phyloP scores from a whole-genome alignment of 2,329 filamentous ascomycete genomes.

The Colletotrichum lupini region DNA sequence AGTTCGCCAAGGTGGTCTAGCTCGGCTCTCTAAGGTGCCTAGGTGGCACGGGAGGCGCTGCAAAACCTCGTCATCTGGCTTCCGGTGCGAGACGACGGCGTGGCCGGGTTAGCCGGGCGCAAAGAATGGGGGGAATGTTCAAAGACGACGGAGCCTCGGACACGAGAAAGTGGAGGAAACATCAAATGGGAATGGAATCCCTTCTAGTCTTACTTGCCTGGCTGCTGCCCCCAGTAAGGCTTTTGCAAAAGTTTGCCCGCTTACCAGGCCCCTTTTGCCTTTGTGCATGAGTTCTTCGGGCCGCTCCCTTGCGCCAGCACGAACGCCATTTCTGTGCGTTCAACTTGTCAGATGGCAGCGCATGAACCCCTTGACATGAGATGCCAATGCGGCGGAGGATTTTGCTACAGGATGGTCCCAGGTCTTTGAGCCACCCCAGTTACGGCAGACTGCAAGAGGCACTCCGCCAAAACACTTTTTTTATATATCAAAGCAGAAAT shows the following conservation, averaged over 20 bases:
- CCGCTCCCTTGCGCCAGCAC: slow-evolving; percentile 12
- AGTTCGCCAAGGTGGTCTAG: slow-evolving; percentile 24
- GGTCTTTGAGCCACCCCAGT: not conserved
- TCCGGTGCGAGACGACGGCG: not conserved
- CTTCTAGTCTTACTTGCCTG: not conserved
- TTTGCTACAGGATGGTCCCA: slow-evolving; percentile 1
- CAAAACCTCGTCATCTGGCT: not conserved
- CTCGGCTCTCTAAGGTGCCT: not conserved
- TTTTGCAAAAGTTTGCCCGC: not conserved
- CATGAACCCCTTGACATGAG: slow-evolving; percentile 20
- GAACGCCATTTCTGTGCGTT: slow-evolving; percentile 8
- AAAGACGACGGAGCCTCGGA: not conserved
- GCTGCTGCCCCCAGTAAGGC: not conserved
- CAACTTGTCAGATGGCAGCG: slow-evolving; percentile 14
- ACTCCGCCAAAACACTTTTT: no score
- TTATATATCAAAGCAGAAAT: no score
- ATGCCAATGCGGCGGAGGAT: slow-evolving; percentile 9
- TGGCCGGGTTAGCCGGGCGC: not conserved
- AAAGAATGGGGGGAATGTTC: not conserved
- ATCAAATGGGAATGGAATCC: not conserved
- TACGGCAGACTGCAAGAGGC: no score
- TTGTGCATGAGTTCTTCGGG: not conserved
- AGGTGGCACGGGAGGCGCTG: slow-evolving; percentile 11
- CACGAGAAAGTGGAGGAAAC: not conserved
- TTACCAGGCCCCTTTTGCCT: not conserved